A percentile compares a stretch with the other conserved stretches of the same genome.
These are phyloP conservation scores for Candida tetrigidarum DNA, from an alignment of 1,139 yeast species.

Conservation along the genomic window DNA sequence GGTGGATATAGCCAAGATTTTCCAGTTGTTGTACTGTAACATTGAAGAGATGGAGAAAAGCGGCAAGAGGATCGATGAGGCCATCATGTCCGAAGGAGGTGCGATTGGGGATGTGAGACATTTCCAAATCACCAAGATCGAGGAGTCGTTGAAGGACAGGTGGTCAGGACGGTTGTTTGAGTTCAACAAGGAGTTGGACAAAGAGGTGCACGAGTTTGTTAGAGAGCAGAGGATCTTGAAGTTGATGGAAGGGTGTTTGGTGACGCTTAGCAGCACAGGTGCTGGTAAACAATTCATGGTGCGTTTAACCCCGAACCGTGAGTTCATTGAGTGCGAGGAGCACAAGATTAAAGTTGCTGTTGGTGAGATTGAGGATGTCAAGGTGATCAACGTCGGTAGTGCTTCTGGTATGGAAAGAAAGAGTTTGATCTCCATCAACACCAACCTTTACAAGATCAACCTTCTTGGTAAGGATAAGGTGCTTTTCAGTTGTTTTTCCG, in stretches of 20 bases:
- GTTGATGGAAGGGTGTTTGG: conserved; percentile 27
- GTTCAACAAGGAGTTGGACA: conserved; percentile 55
- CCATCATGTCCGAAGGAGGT: conserved; percentile 49
- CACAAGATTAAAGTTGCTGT: conserved; percentile 4
- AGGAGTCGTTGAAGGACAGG: conserved; percentile 28
- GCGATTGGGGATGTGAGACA: conserved; percentile 50
- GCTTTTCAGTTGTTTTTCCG: conserved; percentile 65
- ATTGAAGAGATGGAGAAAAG: conserved; percentile 32
- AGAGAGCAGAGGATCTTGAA: conserved; percentile 76
- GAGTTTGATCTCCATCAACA: conserved; percentile 51
- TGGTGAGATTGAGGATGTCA: conserved; percentile 3
- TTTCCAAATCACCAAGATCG: conserved; percentile 54
- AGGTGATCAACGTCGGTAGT: conserved; percentile 5
- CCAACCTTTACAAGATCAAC: conserved; percentile 57
- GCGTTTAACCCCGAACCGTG: conserved; percentile 4
- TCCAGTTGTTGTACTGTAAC: conserved; percentile 41
- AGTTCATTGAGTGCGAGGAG: conserved; percentile 4
- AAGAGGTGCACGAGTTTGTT: conserved; percentile 76
- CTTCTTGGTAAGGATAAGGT: conserved; percentile 47
- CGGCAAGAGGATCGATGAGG: conserved; percentile 42
- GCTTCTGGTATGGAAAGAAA: conserved; percentile 5
- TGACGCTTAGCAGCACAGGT: conserved; percentile 2
- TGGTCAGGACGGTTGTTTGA: conserved; percentile 46
- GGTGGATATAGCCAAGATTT: conserved; percentile 54
- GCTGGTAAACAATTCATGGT: conserved; percentile 1